Conservation (phyloP, 108 stramenopile species). For the Nitzschia putrida region DNA sequence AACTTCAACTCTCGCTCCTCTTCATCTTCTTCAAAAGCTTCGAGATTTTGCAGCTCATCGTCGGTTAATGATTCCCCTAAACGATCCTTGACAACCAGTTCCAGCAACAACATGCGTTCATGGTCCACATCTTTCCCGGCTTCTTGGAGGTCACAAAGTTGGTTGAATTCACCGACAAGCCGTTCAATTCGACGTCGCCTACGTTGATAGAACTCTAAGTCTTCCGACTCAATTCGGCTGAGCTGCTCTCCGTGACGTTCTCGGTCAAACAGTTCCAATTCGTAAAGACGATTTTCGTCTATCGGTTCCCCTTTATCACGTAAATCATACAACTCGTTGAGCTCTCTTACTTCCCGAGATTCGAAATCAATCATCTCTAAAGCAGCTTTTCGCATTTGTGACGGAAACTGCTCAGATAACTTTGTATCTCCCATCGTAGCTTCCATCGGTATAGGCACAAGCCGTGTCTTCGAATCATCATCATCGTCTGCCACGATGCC, state of each 20-base stretch:
- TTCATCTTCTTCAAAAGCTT: constrained; percentile 4
- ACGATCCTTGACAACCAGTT: constrained; percentile 9
- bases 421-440: too few species aligned
- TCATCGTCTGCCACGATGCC: too few species aligned
- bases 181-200: constrained; percentile 16
- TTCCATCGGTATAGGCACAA: too few species aligned
- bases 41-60: constrained; percentile 16
- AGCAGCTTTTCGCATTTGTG: too few species aligned
- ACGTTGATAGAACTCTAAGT: constrained; percentile 14
- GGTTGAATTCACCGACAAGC: constrained; percentile 19
- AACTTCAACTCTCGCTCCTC: not conserved
- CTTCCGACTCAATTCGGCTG: constrained; percentile 9
- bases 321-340: constrained; percentile 6
- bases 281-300: constrained; percentile 27
- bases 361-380: not conserved
- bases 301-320: constrained; percentile 13
- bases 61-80: constrained; percentile 11
- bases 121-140: constrained; percentile 5
- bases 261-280: constrained; percentile 21
- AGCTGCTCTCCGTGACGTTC: constrained; percentile 15
- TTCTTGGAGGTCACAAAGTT: constrained; percentile 7
- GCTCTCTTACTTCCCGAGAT: constrained; percentile 1
- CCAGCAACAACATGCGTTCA: constrained; percentile 3
- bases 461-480: too few species aligned
- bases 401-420: too few species aligned